Conservation (phyloP, 2,329 filamentous ascomycete species). For the Myriosclerotinia curreyana region DNA sequence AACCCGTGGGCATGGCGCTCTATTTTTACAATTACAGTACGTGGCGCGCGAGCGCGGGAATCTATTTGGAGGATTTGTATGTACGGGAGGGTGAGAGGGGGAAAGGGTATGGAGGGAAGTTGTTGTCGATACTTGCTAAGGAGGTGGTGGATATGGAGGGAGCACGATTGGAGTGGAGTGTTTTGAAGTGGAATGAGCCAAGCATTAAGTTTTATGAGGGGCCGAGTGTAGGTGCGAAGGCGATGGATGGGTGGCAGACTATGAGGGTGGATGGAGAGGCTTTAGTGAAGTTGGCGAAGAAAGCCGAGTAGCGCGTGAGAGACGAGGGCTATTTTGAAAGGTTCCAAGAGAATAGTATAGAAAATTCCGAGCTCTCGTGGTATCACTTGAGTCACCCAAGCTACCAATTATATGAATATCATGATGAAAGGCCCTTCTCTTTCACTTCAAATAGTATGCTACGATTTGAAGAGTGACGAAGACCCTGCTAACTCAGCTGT, state of each 20-base stretch:
- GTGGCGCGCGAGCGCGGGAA: conserved; percentile 81
- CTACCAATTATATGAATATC: neutral
- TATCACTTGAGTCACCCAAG: neutral
- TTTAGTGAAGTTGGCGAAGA: conserved; percentile 54
- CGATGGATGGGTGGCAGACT: conserved; percentile 69
- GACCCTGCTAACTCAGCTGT: neutral
- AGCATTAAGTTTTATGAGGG: conserved; percentile 80
- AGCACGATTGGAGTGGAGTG: conserved; percentile 81
- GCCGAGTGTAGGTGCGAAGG: conserved; percentile 56
- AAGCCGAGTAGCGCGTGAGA: conserved; percentile 21
- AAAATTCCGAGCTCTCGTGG: neutral
- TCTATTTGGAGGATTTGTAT: conserved; percentile 94
- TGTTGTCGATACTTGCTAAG: conserved; percentile 74
- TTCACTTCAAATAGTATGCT: neutral
- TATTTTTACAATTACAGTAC: conserved; percentile 97
- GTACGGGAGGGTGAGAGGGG: conserved; percentile 69
- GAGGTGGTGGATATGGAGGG: conserved; percentile 73
- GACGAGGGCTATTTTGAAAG: neutral
- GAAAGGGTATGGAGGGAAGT: conserved; percentile 72
- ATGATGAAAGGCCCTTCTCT: neutral
- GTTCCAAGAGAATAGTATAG: neutral
- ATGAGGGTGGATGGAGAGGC: conserved; percentile 70
- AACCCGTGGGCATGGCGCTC: conserved; percentile 71
- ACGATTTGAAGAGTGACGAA: neutral
- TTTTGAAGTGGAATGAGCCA: conserved; percentile 89